A percentile compares a stretch with the other conserved stretches of the same genome.
phyloP scores from a whole-genome alignment of 1,284 basidiomycete species.

The Ceratobasidium sp. region DNA sequence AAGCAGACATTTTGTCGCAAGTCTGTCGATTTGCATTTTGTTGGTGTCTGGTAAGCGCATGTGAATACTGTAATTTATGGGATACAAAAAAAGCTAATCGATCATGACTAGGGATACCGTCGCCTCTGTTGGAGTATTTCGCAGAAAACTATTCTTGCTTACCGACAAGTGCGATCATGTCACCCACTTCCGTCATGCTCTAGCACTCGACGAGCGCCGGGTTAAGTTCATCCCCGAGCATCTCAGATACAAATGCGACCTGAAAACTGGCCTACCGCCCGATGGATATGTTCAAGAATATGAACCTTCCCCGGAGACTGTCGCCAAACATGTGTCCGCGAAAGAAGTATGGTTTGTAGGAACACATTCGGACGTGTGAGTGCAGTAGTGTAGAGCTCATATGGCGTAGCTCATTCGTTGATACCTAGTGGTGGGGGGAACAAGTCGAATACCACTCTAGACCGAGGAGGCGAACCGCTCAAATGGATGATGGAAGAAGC shows the following conservation, averaged over 20 bases:
- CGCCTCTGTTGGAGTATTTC: constrained; percentile 59
- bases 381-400: neutral
- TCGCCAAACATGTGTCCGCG: too few species aligned
- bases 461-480: constrained; percentile 41
- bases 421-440: constrained; percentile 52
- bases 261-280: too few species aligned
- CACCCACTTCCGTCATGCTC: constrained; percentile 62
- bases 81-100: too few species aligned
- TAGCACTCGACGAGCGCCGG: constrained; percentile 62
- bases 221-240: constrained; percentile 63
- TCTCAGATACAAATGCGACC: neutral
- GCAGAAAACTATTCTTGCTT: constrained; percentile 53
- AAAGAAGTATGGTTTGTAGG: constrained; percentile 60
- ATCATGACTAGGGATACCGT: constrained; percentile 62
- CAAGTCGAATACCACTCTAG: constrained; percentile 37
- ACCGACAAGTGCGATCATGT: constrained; percentile 54
- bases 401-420: neutral
- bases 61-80: too few species aligned
- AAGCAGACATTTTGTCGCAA: constrained; percentile 60
- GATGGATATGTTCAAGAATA: too few species aligned
- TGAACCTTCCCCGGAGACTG: too few species aligned
- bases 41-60: constrained; percentile 59
- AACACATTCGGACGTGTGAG: constrained; percentile 58
- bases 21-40: constrained; percentile 57
- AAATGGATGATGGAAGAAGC: constrained; percentile 53